These are phyloP conservation scores for Blastobotrys persicus DNA, from an alignment of 1,139 yeast species.

Conservation along the genomic window DNA sequence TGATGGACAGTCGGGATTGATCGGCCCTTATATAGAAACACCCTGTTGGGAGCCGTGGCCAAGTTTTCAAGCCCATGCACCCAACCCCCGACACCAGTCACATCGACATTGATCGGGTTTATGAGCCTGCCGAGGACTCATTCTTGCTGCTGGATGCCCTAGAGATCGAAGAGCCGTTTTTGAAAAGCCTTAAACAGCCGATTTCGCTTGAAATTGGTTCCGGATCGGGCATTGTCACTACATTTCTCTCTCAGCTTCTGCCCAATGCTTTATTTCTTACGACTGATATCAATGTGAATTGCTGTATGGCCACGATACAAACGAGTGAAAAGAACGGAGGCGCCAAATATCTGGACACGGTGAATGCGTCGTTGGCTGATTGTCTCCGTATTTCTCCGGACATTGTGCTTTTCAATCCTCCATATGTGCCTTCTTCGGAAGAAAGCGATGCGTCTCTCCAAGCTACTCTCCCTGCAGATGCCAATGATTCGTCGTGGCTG, in stretches of 20 bases:
- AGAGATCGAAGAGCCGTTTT: slow-evolving; percentile 50
- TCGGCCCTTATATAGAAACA: slow-evolving; percentile 1
- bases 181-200: neutral
- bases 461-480: slow-evolving; percentile 36
- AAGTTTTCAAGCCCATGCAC: slow-evolving; percentile 40
- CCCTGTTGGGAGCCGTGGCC: neutral
- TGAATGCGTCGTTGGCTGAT: slow-evolving; percentile 48
- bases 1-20: neutral
- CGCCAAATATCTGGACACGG: slow-evolving; percentile 46
- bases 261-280: slow-evolving; percentile 55
- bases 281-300: slow-evolving; percentile 78
- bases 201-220: slow-evolving; percentile 73
- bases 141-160: slow-evolving; percentile 76
- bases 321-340: slow-evolving; percentile 54
- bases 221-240: slow-evolving; percentile 84
- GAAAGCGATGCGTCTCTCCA: slow-evolving; percentile 61
- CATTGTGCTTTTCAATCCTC: slow-evolving; percentile 83
- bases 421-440: slow-evolving; percentile 68
- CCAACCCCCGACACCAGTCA: slow-evolving; percentile 52
- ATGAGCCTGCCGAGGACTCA: slow-evolving; percentile 93
- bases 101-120: slow-evolving; percentile 56
- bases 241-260: slow-evolving; percentile 58
- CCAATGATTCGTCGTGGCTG: slow-evolving; percentile 60
- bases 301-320: slow-evolving; percentile 53
- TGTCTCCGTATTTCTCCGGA: slow-evolving; percentile 40